Percentiles rank a stretch among this genome's conserved stretches.
Conservation (phyloP, 306 rosid species). For the Castanopsis chinensis region DNA sequence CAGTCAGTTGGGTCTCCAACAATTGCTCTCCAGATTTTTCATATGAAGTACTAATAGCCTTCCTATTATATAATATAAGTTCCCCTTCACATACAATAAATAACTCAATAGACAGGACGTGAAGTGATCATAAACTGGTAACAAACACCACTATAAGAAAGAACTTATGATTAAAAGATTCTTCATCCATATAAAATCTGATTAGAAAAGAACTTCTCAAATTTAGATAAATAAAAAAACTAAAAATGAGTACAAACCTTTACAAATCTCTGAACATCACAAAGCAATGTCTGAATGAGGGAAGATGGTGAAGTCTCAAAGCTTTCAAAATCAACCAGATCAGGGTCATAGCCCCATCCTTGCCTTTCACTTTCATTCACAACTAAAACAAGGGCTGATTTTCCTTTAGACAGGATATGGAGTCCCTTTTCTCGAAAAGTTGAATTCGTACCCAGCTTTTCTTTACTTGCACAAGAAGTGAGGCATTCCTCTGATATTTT, state of each 20-base stretch:
- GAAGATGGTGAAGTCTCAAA: slow-evolving; percentile 30
- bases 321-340: slow-evolving; percentile 33
- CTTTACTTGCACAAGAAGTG: slow-evolving; percentile 37
- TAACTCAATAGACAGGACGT: background rate
- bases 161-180: background rate
- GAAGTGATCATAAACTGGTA: slow-evolving; percentile 9
- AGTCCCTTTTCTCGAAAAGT: slow-evolving; percentile 56
- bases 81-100: background rate
- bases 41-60: background rate
- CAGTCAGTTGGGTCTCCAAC: background rate
- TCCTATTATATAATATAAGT: background rate
- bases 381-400: slow-evolving; percentile 71
- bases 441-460: slow-evolving; percentile 38
- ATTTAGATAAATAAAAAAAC: background rate
- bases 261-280: slow-evolving; percentile 43
- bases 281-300: slow-evolving; percentile 48
- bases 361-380: slow-evolving; percentile 41
- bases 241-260: slow-evolving; percentile 39
- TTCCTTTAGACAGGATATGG: slow-evolving; percentile 61
- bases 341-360: slow-evolving; percentile 26
- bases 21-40: background rate
- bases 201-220: slow-evolving; percentile 4
- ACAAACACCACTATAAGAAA: background rate
- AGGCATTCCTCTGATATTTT: slow-evolving; percentile 50
- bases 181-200: background rate